Evolutionary conservation across 2,329 filamentous ascomycete species (phyloP), one percentile per base, ranked within the genome.

Genomic region (Alternaria sp.): DNA sequence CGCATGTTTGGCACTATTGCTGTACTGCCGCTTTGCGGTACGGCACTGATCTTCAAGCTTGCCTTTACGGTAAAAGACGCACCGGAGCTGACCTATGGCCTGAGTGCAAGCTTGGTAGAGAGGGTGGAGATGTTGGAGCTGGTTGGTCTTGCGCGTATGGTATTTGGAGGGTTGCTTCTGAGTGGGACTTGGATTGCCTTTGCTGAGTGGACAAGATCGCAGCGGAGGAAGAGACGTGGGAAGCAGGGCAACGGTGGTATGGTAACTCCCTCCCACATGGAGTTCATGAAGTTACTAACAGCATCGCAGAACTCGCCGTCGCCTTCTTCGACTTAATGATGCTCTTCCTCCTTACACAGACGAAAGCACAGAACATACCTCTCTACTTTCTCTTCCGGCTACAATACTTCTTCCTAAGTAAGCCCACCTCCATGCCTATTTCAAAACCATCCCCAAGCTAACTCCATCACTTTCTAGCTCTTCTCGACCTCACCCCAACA

Each of bases 31-130:
- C 65, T 88, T 3, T 79, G 82, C 3, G 73, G 81, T 9, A 80
- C 84, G 14, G 90, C 91, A 0, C 84, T 95, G 23, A 83, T 88
- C 4, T 99, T 98, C 83, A 99, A 99, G 78, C 80, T 97, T 24
- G 89, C 89, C 2, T 98, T 97, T 73, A 95, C 93, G 0, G 85
- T 87, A 45, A 88, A 92, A 53, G 95, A 98, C 76, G 91, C 93
- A 0, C 93, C 94, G 0, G 95, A 98, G 75, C 82, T 97, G 21
- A 77, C 80, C 8, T 74, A 66, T 11, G 76, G 76, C 21, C 74
- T 82, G 4, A 69, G 72, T 60, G 64, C 68, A n/a, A 61, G 77
- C 0, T 72, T 82, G 31, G 77, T 88, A 17, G 74, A 83, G 23
- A 79, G 77, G 48, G 80, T 87, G 13, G 84, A 73, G 17, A 62